Percentiles rank a stretch among this genome's conserved stretches.
These are phyloP conservation scores for Colletotrichum zoysiae DNA, from an alignment of 2,329 filamentous ascomycete species.

Conservation along the genomic window DNA sequence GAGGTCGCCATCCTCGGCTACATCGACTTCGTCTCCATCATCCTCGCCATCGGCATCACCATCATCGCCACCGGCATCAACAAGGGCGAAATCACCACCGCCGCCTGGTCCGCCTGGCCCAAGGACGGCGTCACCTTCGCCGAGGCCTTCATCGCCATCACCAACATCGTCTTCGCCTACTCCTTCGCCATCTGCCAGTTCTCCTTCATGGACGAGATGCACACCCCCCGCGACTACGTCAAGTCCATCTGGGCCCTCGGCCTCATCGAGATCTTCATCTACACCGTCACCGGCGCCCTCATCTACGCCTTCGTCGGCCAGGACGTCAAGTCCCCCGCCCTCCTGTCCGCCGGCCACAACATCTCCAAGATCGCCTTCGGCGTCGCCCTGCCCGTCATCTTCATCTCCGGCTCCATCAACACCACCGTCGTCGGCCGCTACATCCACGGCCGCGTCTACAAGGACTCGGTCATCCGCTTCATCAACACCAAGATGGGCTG, in stretches of 20 bases:
- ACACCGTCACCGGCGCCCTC: slow-evolving; percentile 74
- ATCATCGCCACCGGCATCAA: slow-evolving; percentile 74
- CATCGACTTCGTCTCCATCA: slow-evolving; percentile 72
- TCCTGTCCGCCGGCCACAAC: slow-evolving; percentile 71
- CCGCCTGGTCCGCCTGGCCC: slow-evolving; percentile 60
- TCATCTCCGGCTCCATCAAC: slow-evolving; percentile 81
- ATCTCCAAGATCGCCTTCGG: slow-evolving; percentile 78
- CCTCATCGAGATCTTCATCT: slow-evolving; percentile 71
- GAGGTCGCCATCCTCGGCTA: slow-evolving; percentile 64
- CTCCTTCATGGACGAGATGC: slow-evolving; percentile 67
- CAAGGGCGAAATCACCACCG: slow-evolving; percentile 45
- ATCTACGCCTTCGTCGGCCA: slow-evolving; percentile 78
- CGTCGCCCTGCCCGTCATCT: slow-evolving; percentile 78
- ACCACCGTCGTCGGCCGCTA: slow-evolving; percentile 61
- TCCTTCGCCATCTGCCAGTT: slow-evolving; percentile 66
- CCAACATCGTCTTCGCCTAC: slow-evolving; percentile 80
- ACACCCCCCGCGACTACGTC: slow-evolving; percentile 59
- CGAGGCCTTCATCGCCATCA: slow-evolving; percentile 70
- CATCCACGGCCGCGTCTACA: slow-evolving; percentile 60
- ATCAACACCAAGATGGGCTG: slow-evolving; percentile 64
- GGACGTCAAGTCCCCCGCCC: slow-evolving; percentile 73
- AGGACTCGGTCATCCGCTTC: slow-evolving; percentile 57
- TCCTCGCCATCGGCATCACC: slow-evolving; percentile 73
- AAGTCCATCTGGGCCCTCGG: slow-evolving; percentile 74
- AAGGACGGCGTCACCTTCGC: slow-evolving; percentile 61